A percentile compares a stretch with the other conserved stretches of the same genome.
phyloP scores from a whole-genome alignment of 1,139 yeast genomes.

The Hanseniaspora uvarum region DNA sequence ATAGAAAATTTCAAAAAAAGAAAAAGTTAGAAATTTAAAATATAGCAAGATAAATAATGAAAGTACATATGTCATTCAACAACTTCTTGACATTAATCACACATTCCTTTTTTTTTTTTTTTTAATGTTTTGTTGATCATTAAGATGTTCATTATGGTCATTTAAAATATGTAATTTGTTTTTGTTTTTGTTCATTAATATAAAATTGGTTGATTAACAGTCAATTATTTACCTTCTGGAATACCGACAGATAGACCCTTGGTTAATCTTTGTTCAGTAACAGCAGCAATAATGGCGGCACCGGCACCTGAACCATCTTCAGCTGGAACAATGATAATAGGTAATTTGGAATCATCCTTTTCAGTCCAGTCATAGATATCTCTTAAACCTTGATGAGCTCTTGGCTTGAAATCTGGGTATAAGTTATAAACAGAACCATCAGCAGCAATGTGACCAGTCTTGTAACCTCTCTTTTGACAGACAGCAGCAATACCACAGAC shows the following conservation, averaged over 20 bases:
- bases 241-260: conserved; percentile 69
- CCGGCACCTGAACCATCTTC: conserved; percentile 99
- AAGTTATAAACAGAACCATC: conserved; percentile 92
- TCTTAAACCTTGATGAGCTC: conserved; percentile 80
- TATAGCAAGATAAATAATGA: background rate
- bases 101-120: background rate
- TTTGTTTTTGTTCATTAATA: conserved; percentile 18
- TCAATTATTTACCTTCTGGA: conserved; percentile 19
- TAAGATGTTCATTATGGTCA: background rate
- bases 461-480: conserved; percentile 73
- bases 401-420: conserved; percentile 82
- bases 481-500: conserved; percentile 95
- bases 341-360: conserved; percentile 43
- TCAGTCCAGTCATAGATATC: conserved; percentile 79
- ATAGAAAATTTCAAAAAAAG: background rate
- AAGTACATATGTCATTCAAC: background rate
- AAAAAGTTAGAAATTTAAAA: background rate
- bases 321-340: conserved; percentile 75
- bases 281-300: conserved; percentile 93
- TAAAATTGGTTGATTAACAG: conserved; percentile 21
- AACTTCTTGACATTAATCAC: background rate
- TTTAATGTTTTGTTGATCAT: background rate
- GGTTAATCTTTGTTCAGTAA: conserved; percentile 67
- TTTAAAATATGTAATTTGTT: background rate
- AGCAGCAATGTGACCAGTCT: conserved; percentile 81